phyloP scores from a whole-genome alignment of 2,329 filamentous ascomycete genomes.

The Beauveria brongniartii region DNA sequence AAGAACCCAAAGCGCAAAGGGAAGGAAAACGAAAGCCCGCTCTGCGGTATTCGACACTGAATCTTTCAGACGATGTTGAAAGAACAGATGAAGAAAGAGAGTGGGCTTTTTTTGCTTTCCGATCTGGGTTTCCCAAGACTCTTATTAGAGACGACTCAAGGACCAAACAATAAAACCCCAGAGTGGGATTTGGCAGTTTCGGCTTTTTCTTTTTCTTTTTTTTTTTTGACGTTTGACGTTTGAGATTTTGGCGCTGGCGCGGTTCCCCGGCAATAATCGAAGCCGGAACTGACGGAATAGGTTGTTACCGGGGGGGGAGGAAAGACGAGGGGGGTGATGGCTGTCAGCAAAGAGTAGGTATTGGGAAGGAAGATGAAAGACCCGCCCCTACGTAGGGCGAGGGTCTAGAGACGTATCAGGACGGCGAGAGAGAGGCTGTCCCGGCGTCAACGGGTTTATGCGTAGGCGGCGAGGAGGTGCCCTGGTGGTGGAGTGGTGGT shows the following conservation, averaged over 20 bases:
- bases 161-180: background rate
- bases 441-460: background rate
- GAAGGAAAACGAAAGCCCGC: conserved; percentile 5
- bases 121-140: background rate
- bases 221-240: background rate
- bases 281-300: background rate
- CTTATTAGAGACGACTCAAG: conserved; percentile 1
- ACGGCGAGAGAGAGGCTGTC: background rate
- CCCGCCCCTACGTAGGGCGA: background rate
- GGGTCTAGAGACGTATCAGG: background rate
- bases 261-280: background rate
- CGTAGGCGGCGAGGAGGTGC: background rate
- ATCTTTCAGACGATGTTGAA: conserved; percentile 7
- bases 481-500: background rate
- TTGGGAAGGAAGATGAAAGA: background rate
- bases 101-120: background rate
- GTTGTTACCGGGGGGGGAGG: background rate
- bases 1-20: background rate
- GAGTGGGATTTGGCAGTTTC: too few species aligned
- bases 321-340: background rate
- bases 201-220: background rate
- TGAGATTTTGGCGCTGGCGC: background rate
- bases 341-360: background rate
- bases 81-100: conserved; percentile 12
- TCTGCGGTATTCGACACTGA: conserved; percentile 1